These are phyloP conservation scores for Vicia villosa DNA, from an alignment of 306 rosid genomes.

Conservation along the genomic window DNA sequence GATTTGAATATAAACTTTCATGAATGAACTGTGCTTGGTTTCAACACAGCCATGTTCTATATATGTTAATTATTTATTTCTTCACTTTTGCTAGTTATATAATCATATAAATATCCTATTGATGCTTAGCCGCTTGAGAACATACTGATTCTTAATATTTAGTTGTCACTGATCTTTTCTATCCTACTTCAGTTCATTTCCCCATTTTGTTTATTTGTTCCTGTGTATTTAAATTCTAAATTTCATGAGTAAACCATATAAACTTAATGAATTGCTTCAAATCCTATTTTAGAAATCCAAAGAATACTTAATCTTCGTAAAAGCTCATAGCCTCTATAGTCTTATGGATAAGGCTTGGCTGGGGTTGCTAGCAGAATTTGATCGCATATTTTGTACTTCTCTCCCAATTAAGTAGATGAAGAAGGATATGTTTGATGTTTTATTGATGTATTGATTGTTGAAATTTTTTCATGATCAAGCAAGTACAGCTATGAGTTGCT, in stretches of 20 bases:
- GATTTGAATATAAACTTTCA: background rate
- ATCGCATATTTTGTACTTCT: slow-evolving; percentile 2
- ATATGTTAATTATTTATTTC: background rate
- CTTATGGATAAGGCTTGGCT: too few species aligned
- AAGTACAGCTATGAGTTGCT: slow-evolving; percentile 2
- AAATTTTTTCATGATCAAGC: background rate
- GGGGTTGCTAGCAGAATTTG: background rate
- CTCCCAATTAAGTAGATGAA: background rate
- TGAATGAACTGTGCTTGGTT: background rate
- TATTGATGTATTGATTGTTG: background rate
- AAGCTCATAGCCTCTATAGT: background rate
- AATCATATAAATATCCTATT: background rate
- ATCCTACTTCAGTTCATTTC: background rate
- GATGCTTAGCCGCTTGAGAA: slow-evolving; percentile 11
- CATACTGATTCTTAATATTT: background rate
- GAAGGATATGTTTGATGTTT: background rate
- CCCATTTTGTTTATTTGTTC: background rate
- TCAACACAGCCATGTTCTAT: background rate
- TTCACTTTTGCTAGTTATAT: background rate
- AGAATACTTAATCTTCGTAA: background rate
- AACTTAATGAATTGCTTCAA: background rate
- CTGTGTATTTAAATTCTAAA: background rate
- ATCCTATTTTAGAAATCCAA: background rate
- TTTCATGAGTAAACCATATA: background rate
- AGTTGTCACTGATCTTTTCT: background rate